Evolutionary conservation across 441 rosid species (phyloP).

Genomic region (Syzygium syzygioides): DNA sequence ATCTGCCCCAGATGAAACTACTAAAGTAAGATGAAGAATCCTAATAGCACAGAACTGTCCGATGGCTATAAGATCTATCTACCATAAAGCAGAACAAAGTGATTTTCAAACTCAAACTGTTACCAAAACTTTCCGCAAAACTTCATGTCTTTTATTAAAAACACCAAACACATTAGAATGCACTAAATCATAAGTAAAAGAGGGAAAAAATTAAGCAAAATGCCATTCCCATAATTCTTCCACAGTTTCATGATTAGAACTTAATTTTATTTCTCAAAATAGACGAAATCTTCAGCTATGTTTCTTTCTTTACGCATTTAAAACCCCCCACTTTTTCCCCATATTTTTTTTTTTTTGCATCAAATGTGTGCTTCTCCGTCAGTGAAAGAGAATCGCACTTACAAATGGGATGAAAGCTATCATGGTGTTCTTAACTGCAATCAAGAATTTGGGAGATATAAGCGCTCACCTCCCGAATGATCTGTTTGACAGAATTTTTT

Average conservation of each 20-base stretch:
- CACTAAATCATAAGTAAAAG: background rate
- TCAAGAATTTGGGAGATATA: background rate
- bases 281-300: background rate
- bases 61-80: background rate
- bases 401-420: background rate
- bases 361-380: background rate
- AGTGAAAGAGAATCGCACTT: background rate
- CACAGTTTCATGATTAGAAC: background rate
- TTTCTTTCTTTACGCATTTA: background rate
- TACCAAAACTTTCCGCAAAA: background rate
- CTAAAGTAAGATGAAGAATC: background rate
- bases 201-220: background rate
- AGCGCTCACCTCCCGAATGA: slow-evolving; percentile 69
- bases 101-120: background rate
- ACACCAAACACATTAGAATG: background rate
- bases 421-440: background rate
- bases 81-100: background rate
- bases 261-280: background rate
- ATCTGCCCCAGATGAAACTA: background rate
- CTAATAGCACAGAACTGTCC: background rate
- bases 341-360: background rate
- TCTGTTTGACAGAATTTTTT: slow-evolving; percentile 78
- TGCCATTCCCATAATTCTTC: background rate
- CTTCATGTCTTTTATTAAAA: background rate
- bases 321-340: background rate